phyloP scores from a whole-genome alignment of 106 monocot species.

The Dendrobium nobile region DNA sequence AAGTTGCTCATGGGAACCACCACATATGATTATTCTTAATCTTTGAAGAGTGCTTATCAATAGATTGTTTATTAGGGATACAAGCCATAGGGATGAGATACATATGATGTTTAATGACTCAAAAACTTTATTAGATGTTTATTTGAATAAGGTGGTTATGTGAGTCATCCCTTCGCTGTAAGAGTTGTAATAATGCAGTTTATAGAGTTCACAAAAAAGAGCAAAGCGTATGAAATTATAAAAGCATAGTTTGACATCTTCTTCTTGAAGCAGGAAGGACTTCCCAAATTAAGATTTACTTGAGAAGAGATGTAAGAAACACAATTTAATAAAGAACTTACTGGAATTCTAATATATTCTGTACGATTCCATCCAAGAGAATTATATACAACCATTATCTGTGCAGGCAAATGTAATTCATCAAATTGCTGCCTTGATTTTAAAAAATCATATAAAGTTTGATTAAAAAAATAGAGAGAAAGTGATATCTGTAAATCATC shows the following conservation, averaged over 20 bases:
- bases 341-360: slow-evolving; percentile 39
- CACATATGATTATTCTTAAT: neutral
- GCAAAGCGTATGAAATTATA: neutral
- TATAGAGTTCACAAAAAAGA: neutral
- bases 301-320: neutral
- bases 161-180: neutral
- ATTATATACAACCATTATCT: slow-evolving; percentile 46
- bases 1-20: neutral
- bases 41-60: neutral
- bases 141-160: neutral
- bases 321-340: slow-evolving; percentile 12
- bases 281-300: neutral
- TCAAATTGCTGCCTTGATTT: neutral
- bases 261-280: neutral
- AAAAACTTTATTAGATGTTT: neutral
- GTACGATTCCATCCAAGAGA: slow-evolving; percentile 42
- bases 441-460: neutral
- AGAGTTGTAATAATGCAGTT: neutral
- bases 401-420: slow-evolving; percentile 7
- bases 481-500: neutral
- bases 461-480: neutral
- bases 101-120: neutral
- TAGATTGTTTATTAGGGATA: neutral
- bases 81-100: neutral
- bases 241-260: neutral